Evolutionary conservation across 345 rosid genomes (phyloP).

Genomic region (Citrus cavaleriei): DNA sequence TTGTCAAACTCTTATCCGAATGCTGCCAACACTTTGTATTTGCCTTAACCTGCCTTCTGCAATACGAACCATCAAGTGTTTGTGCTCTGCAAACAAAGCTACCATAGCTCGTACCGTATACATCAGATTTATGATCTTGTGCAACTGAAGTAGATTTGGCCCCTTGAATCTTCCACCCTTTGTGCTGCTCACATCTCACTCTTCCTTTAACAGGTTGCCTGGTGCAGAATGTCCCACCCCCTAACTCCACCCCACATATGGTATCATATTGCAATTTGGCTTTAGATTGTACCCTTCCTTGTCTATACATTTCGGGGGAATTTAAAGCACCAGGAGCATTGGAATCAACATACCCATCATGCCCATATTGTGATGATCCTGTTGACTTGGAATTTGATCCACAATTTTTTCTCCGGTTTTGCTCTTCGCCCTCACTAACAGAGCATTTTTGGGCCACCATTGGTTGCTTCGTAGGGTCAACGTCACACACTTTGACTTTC

Average conservation of each 20-base stretch:
- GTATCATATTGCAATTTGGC: slow-evolving; percentile 1
- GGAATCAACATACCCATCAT: slow-evolving; percentile 2
- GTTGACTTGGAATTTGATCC: slow-evolving; percentile 4
- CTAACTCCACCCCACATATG: slow-evolving; percentile 49
- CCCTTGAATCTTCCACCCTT: slow-evolving; percentile 50
- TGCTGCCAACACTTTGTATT: slow-evolving; percentile 13
- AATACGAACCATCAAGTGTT: neutral
- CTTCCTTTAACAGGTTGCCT: slow-evolving; percentile 50
- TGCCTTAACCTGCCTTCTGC: slow-evolving; percentile 7
- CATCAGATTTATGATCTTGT: neutral
- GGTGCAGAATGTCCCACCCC: slow-evolving; percentile 43
- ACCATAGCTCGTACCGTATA: neutral
- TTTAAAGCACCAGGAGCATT: neutral
- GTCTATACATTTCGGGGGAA: neutral
- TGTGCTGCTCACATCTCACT: slow-evolving; percentile 62
- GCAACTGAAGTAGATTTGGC: slow-evolving; percentile 15
- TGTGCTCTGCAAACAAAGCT: neutral
- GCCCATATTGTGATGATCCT: slow-evolving; percentile 5
- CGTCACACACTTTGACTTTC: neutral
- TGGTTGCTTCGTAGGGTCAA: neutral
- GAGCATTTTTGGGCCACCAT: slow-evolving; percentile 1
- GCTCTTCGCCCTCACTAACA: slow-evolving; percentile 19
- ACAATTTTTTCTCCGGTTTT: slow-evolving; percentile 55
- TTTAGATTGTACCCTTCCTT: neutral
- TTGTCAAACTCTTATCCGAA: neutral